These are phyloP conservation scores for Taiozyma sp. DNA, from an alignment of 1,139 yeast genomes.

Conservation along the genomic window DNA sequence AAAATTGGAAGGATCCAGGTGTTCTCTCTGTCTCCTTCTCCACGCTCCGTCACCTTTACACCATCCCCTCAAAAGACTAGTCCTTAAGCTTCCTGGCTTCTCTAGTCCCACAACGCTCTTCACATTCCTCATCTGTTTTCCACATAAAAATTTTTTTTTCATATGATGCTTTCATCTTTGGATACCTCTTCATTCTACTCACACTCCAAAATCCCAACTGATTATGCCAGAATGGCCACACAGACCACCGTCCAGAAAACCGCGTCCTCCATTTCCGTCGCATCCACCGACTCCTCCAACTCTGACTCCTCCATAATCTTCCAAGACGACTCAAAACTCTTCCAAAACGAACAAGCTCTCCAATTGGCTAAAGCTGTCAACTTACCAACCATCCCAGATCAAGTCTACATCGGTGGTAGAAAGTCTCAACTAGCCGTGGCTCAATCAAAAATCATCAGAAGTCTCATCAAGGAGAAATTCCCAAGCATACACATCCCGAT, in stretches of 20 bases:
- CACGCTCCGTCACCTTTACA: background rate
- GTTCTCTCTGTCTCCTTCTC: background rate
- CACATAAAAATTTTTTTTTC: background rate
- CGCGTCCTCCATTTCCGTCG: constrained; percentile 8
- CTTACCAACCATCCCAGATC: constrained; percentile 22
- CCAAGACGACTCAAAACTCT: constrained; percentile 16
- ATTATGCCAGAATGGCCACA: constrained; percentile 6
- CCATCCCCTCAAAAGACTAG: background rate
- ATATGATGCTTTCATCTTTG: constrained; percentile 8
- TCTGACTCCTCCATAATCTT: constrained; percentile 19
- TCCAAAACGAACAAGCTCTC: constrained; percentile 5
- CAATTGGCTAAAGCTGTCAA: constrained; percentile 9
- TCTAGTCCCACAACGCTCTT: background rate
- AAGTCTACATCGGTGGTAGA: constrained; percentile 69
- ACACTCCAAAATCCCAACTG: constrained; percentile 3
- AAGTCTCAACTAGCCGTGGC: constrained; percentile 81
- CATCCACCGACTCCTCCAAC: constrained; percentile 14
- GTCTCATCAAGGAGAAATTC: constrained; percentile 48
- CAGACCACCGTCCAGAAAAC: background rate
- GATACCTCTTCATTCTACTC: constrained; percentile 4
- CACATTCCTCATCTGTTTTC: constrained; percentile 1
- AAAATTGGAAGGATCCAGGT: background rate
- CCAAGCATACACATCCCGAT: constrained; percentile 67
- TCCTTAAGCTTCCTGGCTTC: background rate
- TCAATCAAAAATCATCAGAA: constrained; percentile 75